Base-by-base conservation (phyloP, 306 rosid species). In the Begonia fuchsioides region DNA sequence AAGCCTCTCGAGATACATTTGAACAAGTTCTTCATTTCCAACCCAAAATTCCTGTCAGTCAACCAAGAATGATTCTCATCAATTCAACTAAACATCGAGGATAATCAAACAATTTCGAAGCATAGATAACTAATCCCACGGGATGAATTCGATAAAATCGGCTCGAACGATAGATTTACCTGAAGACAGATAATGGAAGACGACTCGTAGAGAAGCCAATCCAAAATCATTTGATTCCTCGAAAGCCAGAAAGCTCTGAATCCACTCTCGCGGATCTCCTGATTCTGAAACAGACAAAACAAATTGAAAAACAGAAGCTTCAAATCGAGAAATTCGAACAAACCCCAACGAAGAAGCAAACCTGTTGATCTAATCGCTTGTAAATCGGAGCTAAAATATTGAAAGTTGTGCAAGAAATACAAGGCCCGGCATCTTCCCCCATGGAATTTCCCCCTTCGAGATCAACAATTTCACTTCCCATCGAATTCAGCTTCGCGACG, bases 321-420 rank as follows among this genome's bases (percentile, higher is more conserved):
- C 9, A 44, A 11, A 7, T 17, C 32, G 26, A 10, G 10, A 26
- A 14, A 8, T 26, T 5, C 7, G 3, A 20, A 26, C n/a, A 26
- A 26, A 26, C 35, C 35, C 35, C 7, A 26, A 6, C 7, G 41
- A 3, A 19, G 39, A 49, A n/a, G 9, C 32, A 45, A 55, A 87
- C 97, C 84, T 90, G 78, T 11, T 58, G 70, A 51, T 66, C 54
- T 56, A 90, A 59, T 17, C 98, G 95, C 66, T 90, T 90, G 71
- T 90, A 90, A n/a, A 90, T 90, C 43, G 98, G 98, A 38, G 98
- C 98, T 20, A 90, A 95, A 49, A 90, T 85, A 65, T 90, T 90
- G 56, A 90, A 90, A 20, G 98, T 90, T 7, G 98, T 90, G 62
- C 98, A 90, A 17, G 95, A 78, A 54, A 90, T 75, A 67, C 70